These are phyloP conservation scores for Teratosphaeria viscida DNA, from an alignment of 2,329 filamentous ascomycete species.

Conservation along the genomic window DNA sequence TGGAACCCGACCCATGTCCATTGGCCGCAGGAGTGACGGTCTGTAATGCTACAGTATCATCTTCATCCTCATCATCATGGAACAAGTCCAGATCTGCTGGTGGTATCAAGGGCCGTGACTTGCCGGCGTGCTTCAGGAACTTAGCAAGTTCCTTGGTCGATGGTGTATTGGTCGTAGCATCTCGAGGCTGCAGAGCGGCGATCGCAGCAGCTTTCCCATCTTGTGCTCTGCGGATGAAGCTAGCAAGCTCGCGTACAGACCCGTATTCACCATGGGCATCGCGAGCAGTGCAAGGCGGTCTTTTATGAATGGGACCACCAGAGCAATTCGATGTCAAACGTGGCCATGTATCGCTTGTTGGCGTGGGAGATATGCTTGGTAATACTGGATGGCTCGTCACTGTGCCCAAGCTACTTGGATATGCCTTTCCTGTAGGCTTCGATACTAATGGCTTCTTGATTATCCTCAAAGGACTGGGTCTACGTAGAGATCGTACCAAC, in stretches of 20 bases:
- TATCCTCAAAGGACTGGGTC: background rate
- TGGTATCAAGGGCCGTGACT: background rate
- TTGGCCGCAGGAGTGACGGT: background rate
- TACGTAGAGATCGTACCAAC: background rate
- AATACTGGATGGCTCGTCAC: background rate
- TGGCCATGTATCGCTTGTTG: background rate
- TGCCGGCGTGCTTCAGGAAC: background rate
- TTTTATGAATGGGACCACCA: background rate
- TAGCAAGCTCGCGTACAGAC: constrained; percentile 5
- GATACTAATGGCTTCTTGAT: background rate
- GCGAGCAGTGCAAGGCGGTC: constrained; percentile 3
- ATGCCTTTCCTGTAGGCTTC: background rate
- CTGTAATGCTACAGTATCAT: background rate
- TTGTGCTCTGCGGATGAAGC: constrained; percentile 5
- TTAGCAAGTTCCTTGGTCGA: constrained; percentile 1
- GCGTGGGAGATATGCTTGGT: background rate
- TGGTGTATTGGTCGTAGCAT: background rate
- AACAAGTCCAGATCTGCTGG: background rate
- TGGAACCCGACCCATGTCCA: background rate
- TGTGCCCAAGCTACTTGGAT: background rate
- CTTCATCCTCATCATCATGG: background rate
- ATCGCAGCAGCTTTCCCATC: background rate
- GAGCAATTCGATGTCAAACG: background rate
- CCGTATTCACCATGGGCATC: constrained; percentile 6
- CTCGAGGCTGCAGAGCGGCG: background rate